Base-by-base conservation (phyloP, 2,329 filamentous ascomycete genomes). In the Cytospora chrysosperma region DNA sequence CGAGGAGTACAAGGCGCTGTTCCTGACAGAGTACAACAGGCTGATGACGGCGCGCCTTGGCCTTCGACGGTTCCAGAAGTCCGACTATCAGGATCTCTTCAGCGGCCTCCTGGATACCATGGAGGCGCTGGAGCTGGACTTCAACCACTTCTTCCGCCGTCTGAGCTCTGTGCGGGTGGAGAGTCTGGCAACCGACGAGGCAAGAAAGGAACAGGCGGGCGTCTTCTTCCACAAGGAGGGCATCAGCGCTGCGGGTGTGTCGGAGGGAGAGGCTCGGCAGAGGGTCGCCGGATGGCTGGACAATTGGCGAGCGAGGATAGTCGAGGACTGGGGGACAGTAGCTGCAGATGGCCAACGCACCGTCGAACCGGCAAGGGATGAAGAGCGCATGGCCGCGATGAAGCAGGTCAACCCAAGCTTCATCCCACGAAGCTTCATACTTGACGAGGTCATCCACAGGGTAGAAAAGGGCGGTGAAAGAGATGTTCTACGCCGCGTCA, bases 341-440 rank as follows among this genome's bases (percentile, higher is more conserved):
- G 79, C 79, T 4, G 76, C 76, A 0, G 66, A 51, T 30, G 69
- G 78, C 13, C 73, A 37, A 72, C 58, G 74, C 7, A 56, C 59
- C 4, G 56, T 70, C 27, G 70, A 76, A 0, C 72, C 73, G 2
- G 78, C 73, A 1, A 71, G 74, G 19, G 88, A 96, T 54, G 79
- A 77, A 3, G 85, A 89, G 70, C 82, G 94, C 66, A 84, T 87
- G 64, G 75, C 72, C 32, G 85, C 84, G 15, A 98, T 98, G 95
- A 92, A 90, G 78, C 81, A 79, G 28, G 90, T 93, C 26, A 99
- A 99, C 72, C 95, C 95, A 2, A 97, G 91, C 78, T 99, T 99
- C 71, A 81, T 97, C 0, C 92, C 95, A 0, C 85, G 93, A 54
- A 88, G 90, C 21, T 99, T 94, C 93, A 86, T 99, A 58, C 81